Evolutionary conservation across 2,329 filamentous ascomycete genomes (phyloP), one percentile per base, ranked within the genome.

Genomic region (Colletotrichum neosansevieriae): DNA sequence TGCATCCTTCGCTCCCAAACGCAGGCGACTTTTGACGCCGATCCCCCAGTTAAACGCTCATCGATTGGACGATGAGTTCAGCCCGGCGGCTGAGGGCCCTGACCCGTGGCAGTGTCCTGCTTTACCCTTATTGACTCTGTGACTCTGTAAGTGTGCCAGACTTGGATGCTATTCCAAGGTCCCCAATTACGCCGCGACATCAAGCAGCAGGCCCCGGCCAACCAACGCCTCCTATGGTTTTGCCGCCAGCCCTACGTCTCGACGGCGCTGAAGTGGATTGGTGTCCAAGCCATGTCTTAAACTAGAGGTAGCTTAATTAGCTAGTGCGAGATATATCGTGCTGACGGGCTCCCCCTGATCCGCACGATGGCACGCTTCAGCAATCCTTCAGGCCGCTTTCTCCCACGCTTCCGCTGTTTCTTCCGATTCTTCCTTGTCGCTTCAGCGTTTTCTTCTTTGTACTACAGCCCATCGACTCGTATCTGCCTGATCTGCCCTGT

Each of bases 1-100:
- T 40, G 61, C 29, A 68, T 68, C 65, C 65, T 65, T 65, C 49
- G 42, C 32, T 24, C 17, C 60, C 40, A 42, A 40, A 17, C n/a
- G 15, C 6, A 42, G 29, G n/a, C 32, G 32, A 12, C n/a, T 13
- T 49, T 19, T 32, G 24, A 17, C 34, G 61, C 60, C 40, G 60
- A 65, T 68, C 47, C 15, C 54, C 32, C 15, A 47, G 40, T 12
- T 34, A n/a, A 36, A 15, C n/a, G 47, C 34, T n/a, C 44, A 7
- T 6, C 45, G 13, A 65, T 68, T 68, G 61, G 65, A 36, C 32
- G 1, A 6, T 29, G 21, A 3, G 21, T 21, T 21, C 21, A 21
- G 21, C 21, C 21, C 21, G 21, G 21, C 21, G 21, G 21, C 21
- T 21, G 21, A 21, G 21, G 21, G 3, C 21, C 2, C 21, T 21